phyloP scores from a whole-genome alignment of 2,329 filamentous ascomycete species.

The Calycina herbarum region DNA sequence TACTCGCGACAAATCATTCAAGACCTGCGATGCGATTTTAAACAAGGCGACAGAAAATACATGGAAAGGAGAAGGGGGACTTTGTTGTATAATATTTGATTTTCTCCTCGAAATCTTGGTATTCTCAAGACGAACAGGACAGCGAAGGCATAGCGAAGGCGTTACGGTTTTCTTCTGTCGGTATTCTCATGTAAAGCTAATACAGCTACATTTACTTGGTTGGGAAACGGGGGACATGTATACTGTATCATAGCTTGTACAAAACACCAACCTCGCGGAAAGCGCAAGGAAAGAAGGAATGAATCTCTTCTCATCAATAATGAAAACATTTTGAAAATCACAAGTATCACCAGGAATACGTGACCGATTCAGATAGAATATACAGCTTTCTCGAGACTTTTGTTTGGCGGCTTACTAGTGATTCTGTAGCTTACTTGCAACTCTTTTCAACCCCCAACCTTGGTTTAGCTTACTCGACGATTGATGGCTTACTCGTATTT shows the following conservation, averaged over 20 bases:
- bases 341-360: no score
- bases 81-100: constrained; percentile 15
- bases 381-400: no score
- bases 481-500: no score
- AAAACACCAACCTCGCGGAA: background rate
- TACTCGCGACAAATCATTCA: background rate
- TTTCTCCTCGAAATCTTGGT: constrained; percentile 5
- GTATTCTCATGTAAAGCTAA: background rate
- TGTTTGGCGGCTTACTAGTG: no score
- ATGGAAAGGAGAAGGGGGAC: background rate
- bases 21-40: background rate
- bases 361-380: no score
- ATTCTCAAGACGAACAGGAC: background rate
- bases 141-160: constrained; percentile 31
- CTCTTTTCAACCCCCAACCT: no score
- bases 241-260: constrained; percentile 4
- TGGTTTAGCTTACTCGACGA: no score
- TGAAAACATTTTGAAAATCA: background rate
- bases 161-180: constrained; percentile 11
- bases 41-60: background rate
- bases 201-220: background rate
- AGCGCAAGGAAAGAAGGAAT: background rate
- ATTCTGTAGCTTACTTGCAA: no score
- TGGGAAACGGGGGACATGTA: background rate
- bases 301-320: constrained; percentile 5